Percentiles rank a stretch among this genome's conserved stretches.
phyloP scores from a whole-genome alignment of 2,329 filamentous ascomycete species.

The Purpureocillium lavendulum region DNA sequence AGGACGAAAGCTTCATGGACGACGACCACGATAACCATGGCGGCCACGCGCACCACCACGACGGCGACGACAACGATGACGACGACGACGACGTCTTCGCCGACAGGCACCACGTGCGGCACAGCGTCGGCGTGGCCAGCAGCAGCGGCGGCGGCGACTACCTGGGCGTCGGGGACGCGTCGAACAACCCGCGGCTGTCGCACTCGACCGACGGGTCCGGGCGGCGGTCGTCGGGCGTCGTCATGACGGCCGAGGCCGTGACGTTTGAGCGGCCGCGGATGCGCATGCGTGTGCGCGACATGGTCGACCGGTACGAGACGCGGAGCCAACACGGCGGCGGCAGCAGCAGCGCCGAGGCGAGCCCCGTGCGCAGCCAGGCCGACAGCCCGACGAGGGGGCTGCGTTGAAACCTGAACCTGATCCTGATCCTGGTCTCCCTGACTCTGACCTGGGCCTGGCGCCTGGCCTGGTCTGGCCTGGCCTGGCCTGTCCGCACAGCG shows the following conservation, averaged over 20 bases:
- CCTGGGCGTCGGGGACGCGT: slow-evolving; percentile 7
- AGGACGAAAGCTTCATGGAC: no score
- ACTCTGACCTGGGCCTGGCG: no score
- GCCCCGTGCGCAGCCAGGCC: slow-evolving; percentile 24
- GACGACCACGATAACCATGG: no score
- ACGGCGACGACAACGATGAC: background rate
- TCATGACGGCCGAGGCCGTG: slow-evolving; percentile 40
- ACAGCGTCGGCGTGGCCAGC: no score
- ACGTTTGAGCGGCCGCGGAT: slow-evolving; percentile 27
- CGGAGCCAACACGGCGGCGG: no score
- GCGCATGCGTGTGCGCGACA: slow-evolving; percentile 34
- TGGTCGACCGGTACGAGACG: slow-evolving; percentile 47
- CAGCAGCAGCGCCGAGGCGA: no score
- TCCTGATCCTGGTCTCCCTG: no score
- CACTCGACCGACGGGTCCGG: slow-evolving; percentile 21
- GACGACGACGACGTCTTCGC: no score
- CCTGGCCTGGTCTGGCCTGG: no score
- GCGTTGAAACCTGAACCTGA: no score
- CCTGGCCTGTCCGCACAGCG: no score
- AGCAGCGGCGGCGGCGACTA: background rate
- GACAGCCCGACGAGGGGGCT: slow-evolving; percentile 22
- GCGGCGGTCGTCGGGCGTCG: slow-evolving; percentile 20
- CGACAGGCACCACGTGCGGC: no score
- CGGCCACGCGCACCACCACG: background rate
- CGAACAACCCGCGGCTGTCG: slow-evolving; percentile 8